Conservation (phyloP, 257 asterid genomes). For the Gentiana straminea region DNA sequence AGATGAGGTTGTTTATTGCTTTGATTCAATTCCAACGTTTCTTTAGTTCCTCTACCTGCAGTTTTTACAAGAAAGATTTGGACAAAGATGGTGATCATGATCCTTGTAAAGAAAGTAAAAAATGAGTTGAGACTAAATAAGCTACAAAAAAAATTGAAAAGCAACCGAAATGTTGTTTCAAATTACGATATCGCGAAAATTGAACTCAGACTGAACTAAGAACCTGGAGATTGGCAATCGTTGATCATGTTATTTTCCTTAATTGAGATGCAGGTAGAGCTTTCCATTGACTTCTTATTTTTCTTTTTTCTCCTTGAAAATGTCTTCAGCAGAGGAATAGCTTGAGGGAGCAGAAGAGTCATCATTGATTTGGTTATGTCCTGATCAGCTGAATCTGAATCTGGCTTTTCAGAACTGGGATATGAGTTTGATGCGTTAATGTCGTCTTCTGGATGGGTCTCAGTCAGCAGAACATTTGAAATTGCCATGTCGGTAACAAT, state of each 20-base stretch:
- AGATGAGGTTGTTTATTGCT: constrained; percentile 16
- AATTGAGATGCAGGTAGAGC: constrained; percentile 18
- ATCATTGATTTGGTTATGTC: constrained; percentile 66
- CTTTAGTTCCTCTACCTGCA: constrained; percentile 27
- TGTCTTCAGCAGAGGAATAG: constrained; percentile 74
- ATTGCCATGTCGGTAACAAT: constrained; percentile 18
- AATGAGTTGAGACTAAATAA: too few relatives aligned
- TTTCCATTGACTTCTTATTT: constrained; percentile 19
- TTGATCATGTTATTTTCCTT: constrained; percentile 19
- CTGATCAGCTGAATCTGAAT: constrained; percentile 43
- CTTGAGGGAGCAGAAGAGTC: constrained; percentile 72
- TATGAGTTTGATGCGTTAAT: constrained; percentile 20
- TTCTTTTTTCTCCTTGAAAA: constrained; percentile 66
- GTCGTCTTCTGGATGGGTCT: constrained; percentile 54
- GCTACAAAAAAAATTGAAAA: too few relatives aligned
- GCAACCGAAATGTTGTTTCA: not conserved
- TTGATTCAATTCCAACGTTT: constrained; percentile 22
- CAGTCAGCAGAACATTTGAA: constrained; percentile 29
- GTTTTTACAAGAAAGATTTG: constrained; percentile 8
- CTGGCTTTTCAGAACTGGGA: constrained; percentile 39
- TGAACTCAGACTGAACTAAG: too few relatives aligned
- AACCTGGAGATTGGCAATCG: not conserved
- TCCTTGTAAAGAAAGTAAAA: constrained; percentile 1
- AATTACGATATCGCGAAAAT: too few relatives aligned
- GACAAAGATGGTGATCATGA: constrained; percentile 4